Base-by-base conservation (phyloP, 2,329 filamentous ascomycete species). In the Colletotrichum sp. region DNA sequence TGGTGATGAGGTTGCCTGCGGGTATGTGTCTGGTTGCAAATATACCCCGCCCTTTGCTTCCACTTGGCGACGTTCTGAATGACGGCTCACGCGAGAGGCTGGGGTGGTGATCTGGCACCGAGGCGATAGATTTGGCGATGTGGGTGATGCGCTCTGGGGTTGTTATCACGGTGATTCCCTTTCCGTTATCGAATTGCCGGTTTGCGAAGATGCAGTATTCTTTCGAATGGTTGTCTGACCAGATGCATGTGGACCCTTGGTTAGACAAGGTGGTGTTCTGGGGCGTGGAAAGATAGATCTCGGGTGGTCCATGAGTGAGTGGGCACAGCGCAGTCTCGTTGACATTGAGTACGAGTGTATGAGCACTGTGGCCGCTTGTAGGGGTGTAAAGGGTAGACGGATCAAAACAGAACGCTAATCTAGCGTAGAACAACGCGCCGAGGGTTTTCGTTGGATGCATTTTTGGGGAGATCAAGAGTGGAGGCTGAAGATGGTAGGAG, bases 81-180 rank as follows among this genome's bases (percentile, higher is more conserved):
- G 9, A 21, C 8, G 52, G 2, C 9, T 43, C 43, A 1, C 0
- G 24, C 0, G 30, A 1, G 28, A n/a, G n/a, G 18, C 15, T 56
- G 8, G 1, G 6, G 10, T 48, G 43, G 30, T 24, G 43, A 32
- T 12, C 13, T 12, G 64, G 3, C 8, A 21, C 3, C 3, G 43
- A 8, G 12, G 60, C 16, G 3, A n/a, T 52, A 4, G 52, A 34
- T 26, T 71, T 48, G 34, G 60, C n/a, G 24, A 60, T 60, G 26
- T 48, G 34, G n/a, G 15, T n/a, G 6, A 61, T 52, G 15, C 62
- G 62, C 34, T 66, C 70, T 3, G 48, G 48, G 18, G 70, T 71
- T 15, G 70, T 71, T 6, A 71, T 66, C 6, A 66, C n/a, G 15
- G 34, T 24, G 16, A 71, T 66, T 4, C 70, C 70, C n/a, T 66